These are phyloP conservation scores for Aspergillus pseudoviridinutans DNA, from an alignment of 2,329 filamentous ascomycete species.

Conservation along the genomic window DNA sequence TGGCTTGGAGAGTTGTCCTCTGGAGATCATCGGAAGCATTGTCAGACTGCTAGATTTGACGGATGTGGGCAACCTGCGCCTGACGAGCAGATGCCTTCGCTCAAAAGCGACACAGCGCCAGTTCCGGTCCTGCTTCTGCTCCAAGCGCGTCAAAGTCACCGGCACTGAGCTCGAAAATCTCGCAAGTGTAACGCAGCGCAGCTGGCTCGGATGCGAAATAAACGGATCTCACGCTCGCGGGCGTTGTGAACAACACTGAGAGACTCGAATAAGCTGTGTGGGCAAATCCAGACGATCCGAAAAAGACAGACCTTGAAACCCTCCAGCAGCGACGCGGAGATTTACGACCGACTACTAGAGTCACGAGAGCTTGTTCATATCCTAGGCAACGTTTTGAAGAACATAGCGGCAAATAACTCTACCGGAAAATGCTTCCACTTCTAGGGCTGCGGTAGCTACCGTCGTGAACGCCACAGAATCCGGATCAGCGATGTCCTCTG, in stretches of 20 bases:
- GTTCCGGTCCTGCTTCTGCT: not conserved
- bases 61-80: conserved; percentile 1
- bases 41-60: not conserved
- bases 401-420: not conserved
- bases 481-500: too few species aligned
- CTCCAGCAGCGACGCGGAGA: not conserved
- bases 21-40: conserved; percentile 1
- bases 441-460: too few species aligned
- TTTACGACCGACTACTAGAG: not conserved
- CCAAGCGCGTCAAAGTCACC: not conserved
- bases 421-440: not conserved
- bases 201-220: not conserved
- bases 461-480: too few species aligned
- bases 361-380: not conserved
- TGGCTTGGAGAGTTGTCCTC: not conserved
- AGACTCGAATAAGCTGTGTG: not conserved
- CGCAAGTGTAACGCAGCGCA: conserved; percentile 1
- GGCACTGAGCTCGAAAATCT: not conserved
- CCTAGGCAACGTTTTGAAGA: conserved; percentile 1
- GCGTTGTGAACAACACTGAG: conserved; percentile 5
- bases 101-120: not conserved
- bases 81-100: not conserved
- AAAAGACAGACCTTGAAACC: not conserved
- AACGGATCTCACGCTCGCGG: not conserved
- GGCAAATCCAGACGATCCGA: not conserved